A percentile compares a stretch with the other conserved stretches of the same genome.
phyloP scores from a whole-genome alignment of 805 yeast genomes.

The Teunomyces atbi region DNA sequence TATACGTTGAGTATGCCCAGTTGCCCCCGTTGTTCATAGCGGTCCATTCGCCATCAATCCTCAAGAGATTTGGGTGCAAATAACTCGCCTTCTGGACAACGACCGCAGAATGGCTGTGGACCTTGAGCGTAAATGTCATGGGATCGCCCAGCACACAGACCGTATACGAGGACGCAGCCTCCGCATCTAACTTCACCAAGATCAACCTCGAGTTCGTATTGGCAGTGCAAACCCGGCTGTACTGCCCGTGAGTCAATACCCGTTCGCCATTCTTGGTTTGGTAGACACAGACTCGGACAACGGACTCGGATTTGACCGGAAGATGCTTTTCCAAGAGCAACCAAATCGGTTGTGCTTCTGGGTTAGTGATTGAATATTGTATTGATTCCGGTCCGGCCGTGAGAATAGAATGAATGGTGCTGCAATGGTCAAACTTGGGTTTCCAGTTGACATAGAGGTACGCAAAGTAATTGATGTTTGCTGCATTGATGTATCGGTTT shows the following conservation, averaged over 20 bases:
- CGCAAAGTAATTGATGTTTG: constrained; percentile 28
- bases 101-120: constrained; percentile 27
- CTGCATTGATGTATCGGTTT: constrained; percentile 17
- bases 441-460: constrained; percentile 74
- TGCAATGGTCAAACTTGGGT: constrained; percentile 23
- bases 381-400: constrained; percentile 30
- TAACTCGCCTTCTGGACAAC: constrained; percentile 29
- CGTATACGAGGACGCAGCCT: constrained; percentile 25
- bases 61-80: constrained; percentile 16
- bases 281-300: constrained; percentile 15
- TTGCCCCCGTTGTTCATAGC: constrained; percentile 51
- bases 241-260: constrained; percentile 26
- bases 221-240: constrained; percentile 19
- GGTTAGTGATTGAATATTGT: constrained; percentile 38
- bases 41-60: constrained; percentile 46
- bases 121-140: constrained; percentile 26
- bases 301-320: constrained; percentile 11
- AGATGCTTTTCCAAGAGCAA: constrained; percentile 52
- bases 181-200: constrained; percentile 28
- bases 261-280: constrained; percentile 30
- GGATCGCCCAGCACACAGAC: constrained; percentile 14
- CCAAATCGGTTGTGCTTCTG: constrained; percentile 35
- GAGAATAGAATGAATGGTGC: constrained; percentile 17
- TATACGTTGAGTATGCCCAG: constrained; percentile 46
- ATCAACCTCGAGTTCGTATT: constrained; percentile 32